These are phyloP conservation scores for Russula dissimulans DNA, from an alignment of 768 basidiomycete genomes.

Conservation along the genomic window DNA sequence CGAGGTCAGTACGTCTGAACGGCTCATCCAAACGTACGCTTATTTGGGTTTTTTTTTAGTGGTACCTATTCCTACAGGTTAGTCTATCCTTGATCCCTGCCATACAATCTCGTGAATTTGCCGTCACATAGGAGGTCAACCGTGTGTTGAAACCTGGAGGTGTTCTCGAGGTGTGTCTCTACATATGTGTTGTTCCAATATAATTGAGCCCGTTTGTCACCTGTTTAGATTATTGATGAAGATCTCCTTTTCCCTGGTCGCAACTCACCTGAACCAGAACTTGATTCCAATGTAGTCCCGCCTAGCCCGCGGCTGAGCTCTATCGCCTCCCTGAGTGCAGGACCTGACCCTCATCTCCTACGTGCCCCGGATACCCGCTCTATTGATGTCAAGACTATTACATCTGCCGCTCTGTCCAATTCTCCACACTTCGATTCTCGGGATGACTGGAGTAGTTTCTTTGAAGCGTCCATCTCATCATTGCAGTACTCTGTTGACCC, in stretches of 20 bases:
- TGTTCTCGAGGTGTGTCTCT: slow-evolving; percentile 46
- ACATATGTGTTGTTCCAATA: background rate
- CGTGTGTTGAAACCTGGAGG: slow-evolving; percentile 57
- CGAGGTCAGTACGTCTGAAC: slow-evolving; percentile 5
- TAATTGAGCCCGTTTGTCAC: background rate
- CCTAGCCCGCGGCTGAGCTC: background rate
- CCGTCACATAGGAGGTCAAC: slow-evolving; percentile 47
- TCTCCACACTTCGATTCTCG: background rate
- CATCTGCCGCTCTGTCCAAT: background rate
- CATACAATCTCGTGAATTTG: slow-evolving; percentile 16
- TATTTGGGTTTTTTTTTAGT: background rate
- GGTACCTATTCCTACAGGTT: slow-evolving; percentile 17
- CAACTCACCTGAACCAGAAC: background rate
- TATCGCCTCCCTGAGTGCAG: background rate
- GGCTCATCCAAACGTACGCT: background rate
- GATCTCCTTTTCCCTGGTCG: slow-evolving; percentile 60
- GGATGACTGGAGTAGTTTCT: background rate
- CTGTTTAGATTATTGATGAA: slow-evolving; percentile 58
- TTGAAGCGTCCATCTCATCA: background rate
- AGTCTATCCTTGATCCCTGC: background rate
- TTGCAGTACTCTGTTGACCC: slow-evolving; percentile 1
- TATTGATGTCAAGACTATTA: background rate
- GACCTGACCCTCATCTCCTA: background rate
- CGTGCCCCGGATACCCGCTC: background rate
- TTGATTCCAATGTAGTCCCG: background rate